Percentiles rank a stretch among this genome's conserved stretches.
phyloP scores from a whole-genome alignment of 2,329 filamentous ascomycete genomes.

The Epichloe elymi region DNA sequence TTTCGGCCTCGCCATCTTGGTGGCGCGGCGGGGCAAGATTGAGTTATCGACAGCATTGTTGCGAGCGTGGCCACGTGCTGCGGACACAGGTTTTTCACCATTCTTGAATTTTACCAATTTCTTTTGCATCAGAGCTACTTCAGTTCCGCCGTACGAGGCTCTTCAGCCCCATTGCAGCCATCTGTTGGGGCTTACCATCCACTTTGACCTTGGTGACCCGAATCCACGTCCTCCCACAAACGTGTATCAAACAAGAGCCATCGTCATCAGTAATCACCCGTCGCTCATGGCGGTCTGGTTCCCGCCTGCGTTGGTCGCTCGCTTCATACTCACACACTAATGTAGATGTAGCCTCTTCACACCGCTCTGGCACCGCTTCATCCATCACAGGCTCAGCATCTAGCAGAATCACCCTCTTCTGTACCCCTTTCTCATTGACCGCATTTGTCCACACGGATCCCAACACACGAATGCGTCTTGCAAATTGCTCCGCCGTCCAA shows the following conservation, averaged over 20 bases:
- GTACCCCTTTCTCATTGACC: slow-evolving; percentile 11
- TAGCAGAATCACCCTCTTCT: slow-evolving; percentile 27
- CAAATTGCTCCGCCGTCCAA: slow-evolving; percentile 41
- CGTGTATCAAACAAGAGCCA: background rate
- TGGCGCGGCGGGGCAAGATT: too few relatives aligned
- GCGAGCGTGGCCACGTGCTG: background rate
- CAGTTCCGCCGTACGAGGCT: slow-evolving; percentile 4
- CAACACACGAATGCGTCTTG: slow-evolving; percentile 44
- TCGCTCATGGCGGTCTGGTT: background rate
- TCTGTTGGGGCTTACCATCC: slow-evolving; percentile 18
- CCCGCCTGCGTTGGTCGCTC: background rate
- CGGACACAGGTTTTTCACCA: background rate
- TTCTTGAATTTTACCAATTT: too few relatives aligned
- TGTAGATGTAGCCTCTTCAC: background rate
- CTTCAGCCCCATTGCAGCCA: slow-evolving; percentile 14
- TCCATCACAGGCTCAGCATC: slow-evolving; percentile 15
- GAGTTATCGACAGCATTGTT: too few relatives aligned
- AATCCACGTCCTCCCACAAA: slow-evolving; percentile 7
- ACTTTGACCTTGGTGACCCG: slow-evolving; percentile 20
- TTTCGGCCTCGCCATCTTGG: background rate
- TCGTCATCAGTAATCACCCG: slow-evolving; percentile 5
- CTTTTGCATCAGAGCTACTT: background rate
- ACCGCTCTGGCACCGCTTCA: background rate
- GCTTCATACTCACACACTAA: slow-evolving; percentile 10
- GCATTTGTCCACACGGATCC: slow-evolving; percentile 51